Evolutionary conservation across 2,329 filamentous ascomycete species (phyloP).

Genomic region (Coniochaeta prunicola): DNA sequence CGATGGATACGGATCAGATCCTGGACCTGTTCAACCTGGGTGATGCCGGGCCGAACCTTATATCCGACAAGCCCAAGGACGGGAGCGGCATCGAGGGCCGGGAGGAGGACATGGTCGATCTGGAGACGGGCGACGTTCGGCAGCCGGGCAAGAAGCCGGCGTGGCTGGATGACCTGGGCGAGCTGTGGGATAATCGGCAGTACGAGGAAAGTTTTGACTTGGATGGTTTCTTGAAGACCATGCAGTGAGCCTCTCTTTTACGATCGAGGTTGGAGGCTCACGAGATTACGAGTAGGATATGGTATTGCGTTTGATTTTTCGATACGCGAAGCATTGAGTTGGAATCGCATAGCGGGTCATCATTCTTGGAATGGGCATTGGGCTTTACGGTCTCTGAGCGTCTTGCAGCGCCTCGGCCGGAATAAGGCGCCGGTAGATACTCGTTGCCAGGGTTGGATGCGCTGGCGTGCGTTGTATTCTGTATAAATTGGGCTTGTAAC

Average conservation of each 20-base stretch:
- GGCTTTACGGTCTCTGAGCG: background rate
- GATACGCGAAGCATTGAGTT: background rate
- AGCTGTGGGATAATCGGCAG: conserved; percentile 94
- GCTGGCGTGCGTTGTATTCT: background rate
- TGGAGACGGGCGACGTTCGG: conserved; percentile 83
- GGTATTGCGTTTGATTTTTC: background rate
- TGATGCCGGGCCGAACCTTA: conserved; percentile 62
- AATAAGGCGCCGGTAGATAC: background rate
- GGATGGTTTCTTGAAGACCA: conserved; percentile 89
- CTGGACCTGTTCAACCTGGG: conserved; percentile 92
- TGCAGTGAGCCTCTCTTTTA: conserved; percentile 49
- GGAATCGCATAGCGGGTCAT: background rate
- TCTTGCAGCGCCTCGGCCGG: background rate
- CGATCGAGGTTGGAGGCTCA: background rate
- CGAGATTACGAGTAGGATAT: background rate
- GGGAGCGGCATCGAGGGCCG: conserved; percentile 44
- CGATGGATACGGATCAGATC: conserved; percentile 98
- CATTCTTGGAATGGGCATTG: background rate
- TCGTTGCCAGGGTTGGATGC: background rate
- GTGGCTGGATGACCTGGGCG: conserved; percentile 88
- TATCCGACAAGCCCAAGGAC: conserved; percentile 53
- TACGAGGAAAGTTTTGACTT: conserved; percentile 98
- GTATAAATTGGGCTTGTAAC: background rate
- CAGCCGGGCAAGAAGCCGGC: conserved; percentile 91
- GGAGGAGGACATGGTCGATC: conserved; percentile 84